Evolutionary conservation across 2,329 filamentous ascomycete species (phyloP).

Genomic region (Blastomyces parvus): DNA sequence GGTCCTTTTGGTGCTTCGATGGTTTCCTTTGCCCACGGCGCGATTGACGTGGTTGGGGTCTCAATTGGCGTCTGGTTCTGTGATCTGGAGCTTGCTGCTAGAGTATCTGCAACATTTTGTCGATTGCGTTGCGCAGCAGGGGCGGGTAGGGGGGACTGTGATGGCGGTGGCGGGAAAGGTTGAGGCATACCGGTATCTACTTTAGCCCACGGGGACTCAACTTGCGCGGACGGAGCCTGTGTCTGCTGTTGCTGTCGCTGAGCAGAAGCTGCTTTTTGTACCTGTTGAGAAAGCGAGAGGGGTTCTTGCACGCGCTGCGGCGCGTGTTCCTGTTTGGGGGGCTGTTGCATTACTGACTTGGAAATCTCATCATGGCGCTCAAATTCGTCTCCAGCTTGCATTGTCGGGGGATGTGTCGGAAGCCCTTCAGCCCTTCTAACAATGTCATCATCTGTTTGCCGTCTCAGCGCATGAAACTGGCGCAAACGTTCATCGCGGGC

Average conservation of each 20-base stretch:
- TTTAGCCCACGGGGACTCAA: conserved; percentile 49
- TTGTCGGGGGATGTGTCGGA: conserved; percentile 32
- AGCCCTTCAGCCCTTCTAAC: conserved; percentile 31
- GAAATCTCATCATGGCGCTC: conserved; percentile 22
- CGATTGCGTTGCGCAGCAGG: conserved; percentile 77
- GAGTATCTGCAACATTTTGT: conserved; percentile 70
- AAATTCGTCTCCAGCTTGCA: conserved; percentile 22
- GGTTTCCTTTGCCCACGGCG: conserved; percentile 88
- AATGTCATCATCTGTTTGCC: conserved; percentile 48
- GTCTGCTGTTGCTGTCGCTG: conserved; percentile 30
- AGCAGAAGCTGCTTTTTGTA: conserved; percentile 58
- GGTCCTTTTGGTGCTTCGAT: conserved; percentile 67
- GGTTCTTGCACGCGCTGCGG: conserved; percentile 34
- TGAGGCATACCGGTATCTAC: conserved; percentile 57
- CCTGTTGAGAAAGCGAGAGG: conserved; percentile 68
- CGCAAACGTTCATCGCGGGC: conserved; percentile 59
- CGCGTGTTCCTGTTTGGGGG: conserved; percentile 18
- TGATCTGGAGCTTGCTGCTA: conserved; percentile 57
- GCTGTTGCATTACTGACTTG: conserved; percentile 20
- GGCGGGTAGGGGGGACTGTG: conserved; percentile 73
- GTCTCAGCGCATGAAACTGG: conserved; percentile 71
- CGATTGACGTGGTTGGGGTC: conserved; percentile 61
- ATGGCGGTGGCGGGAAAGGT: conserved; percentile 59
- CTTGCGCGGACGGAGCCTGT: conserved; percentile 32
- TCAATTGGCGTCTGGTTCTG: conserved; percentile 66